Base-by-base conservation (phyloP, 2,329 filamentous ascomycete genomes). In the Fusarium sp. region DNA sequence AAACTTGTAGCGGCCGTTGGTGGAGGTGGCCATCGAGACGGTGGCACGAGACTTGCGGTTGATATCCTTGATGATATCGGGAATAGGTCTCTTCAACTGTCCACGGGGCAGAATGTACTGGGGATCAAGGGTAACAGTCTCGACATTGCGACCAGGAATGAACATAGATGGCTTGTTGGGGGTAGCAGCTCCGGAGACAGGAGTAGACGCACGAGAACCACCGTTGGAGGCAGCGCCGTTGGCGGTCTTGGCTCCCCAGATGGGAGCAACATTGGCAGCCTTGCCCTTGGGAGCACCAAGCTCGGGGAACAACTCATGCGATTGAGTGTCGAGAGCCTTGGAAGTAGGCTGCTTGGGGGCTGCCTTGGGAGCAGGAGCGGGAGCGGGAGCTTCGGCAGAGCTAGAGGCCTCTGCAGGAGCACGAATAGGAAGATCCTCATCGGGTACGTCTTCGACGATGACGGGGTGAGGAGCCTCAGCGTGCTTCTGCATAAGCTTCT, bases 291-390 rank as follows among this genome's bases (percentile, higher is more conserved):
- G 79, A 21, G 82, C 86, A 65, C 94, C 95, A 45, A 99, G 87
- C 72, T 94, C 90, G n/a, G 96, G 96, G 85, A 99, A 99, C 61
- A 92, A 83, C 79, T 98, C 94, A 76, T 96, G 92, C 19, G 93
- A 97, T 74, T 92, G 87, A 20, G 93, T 94, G 78, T 98, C 93
- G 64, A 97, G 82, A 51, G 73, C 55, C 38, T 84, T 73, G 42
- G 81, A 79, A 30, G 79, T 78, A 77, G 89, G 90, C 76, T 91
- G 88, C 82, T 92, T 93, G 52, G 86, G 88, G 43, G 87, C 86
- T 62, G 88, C 85, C 79, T 91, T 92, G 50, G 87, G 81, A 62
- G 88, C 77, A 21, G 83, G 78, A 53, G 81, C 80, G 26, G 26
- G 26, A 28, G 26, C 26, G 26, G 26, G 26, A 28, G 26, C 26